Evolutionary conservation across 805 yeast genomes (phyloP), one percentile per base, ranked within the genome.

Genomic region (Starmerella ratchasimensis): DNA sequence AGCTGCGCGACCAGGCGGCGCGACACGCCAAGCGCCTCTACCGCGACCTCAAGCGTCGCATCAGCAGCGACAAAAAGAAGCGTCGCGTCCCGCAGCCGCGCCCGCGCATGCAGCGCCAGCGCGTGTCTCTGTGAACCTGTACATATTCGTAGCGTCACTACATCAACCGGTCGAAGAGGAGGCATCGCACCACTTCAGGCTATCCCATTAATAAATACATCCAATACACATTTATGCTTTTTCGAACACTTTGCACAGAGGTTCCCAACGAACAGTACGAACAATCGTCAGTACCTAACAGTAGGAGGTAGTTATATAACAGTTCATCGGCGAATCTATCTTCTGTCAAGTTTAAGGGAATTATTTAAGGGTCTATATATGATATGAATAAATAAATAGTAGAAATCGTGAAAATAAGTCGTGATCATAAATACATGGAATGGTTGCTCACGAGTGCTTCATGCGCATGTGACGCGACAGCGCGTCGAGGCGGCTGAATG

Each of bases 401-500:
- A 34, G 16, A 9, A 34, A 6, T 29, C 32, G 23, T 29, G 23
- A 18, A 17, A 5, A 15, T n/a, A 15, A 6, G 34, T 9, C 27
- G 33, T 15, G 8, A 18, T 18, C 11, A 21, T 15, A 14, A 27
- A 28, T 44, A 39, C 22, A 70, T 88, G 1, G 5, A 5, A 23
- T 9, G 25, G 11, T 28, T 19, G 18, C 25, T 23, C 31, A 33
- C 6, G 80, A 79, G 62, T 86, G 97, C 63, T 90, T 84, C 32
- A 84, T 88, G 51, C 93, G 75, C 44, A 86, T 76, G 58, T 88
- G 98, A 56, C 96, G 74, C 14, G 94, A 81, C 45, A 88, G 68
- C 1, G 98, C 96, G 60, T 88, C 98, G 55, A 84, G 79, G 45
- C 98, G 72, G 38, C 94, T 80, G 54, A 90, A 88, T 1, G 94